These are phyloP conservation scores for Arachis monticola DNA, from an alignment of 331 rosid species.

Conservation along the genomic window DNA sequence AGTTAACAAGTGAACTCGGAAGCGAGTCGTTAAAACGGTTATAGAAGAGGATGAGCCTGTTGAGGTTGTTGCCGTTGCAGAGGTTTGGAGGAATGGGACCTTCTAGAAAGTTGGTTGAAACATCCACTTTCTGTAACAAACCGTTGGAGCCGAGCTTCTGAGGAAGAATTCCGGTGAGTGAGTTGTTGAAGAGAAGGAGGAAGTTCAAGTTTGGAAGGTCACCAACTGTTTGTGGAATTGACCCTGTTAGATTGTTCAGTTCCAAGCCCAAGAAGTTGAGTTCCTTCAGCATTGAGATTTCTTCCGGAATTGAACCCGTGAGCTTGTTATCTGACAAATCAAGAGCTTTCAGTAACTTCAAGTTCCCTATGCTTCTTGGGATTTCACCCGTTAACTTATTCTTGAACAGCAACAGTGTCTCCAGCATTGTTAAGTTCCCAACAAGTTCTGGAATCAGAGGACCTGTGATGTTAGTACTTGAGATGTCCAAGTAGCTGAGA, in stretches of 20 bases:
- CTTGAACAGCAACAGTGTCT: conserved; percentile 62
- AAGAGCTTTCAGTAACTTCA: conserved; percentile 54
- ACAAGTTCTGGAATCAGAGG: conserved; percentile 61
- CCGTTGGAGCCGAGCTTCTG: conserved; percentile 65
- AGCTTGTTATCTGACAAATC: conserved; percentile 82
- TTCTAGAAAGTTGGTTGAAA: conserved; percentile 72
- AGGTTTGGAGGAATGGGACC: conserved; percentile 72
- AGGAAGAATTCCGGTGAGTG: conserved; percentile 73
- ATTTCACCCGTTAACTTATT: conserved; percentile 65
- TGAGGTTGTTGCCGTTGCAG: conserved; percentile 66
- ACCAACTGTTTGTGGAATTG: conserved; percentile 67
- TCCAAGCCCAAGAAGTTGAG: conserved; percentile 55
- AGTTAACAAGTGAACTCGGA: conserved; percentile 53
- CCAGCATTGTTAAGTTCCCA: conserved; percentile 72
- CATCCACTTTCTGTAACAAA: conserved; percentile 56
- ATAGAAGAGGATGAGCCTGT: conserved; percentile 66
- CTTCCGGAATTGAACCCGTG: conserved; percentile 68
- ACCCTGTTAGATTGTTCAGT: conserved; percentile 68
- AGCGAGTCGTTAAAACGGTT: conserved; percentile 50
- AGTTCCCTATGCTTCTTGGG: conserved; percentile 61
- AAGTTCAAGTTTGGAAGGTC: conserved; percentile 64
- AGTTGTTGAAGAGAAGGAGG: conserved; percentile 74
- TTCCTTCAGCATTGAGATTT: conserved; percentile 43
- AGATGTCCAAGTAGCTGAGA: conserved; percentile 74
- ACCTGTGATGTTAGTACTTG: conserved; percentile 63